A percentile compares a stretch with the other conserved stretches of the same genome.
Conservation (phyloP, 768 basidiomycete genomes). For the Sarcodon sp. region DNA sequence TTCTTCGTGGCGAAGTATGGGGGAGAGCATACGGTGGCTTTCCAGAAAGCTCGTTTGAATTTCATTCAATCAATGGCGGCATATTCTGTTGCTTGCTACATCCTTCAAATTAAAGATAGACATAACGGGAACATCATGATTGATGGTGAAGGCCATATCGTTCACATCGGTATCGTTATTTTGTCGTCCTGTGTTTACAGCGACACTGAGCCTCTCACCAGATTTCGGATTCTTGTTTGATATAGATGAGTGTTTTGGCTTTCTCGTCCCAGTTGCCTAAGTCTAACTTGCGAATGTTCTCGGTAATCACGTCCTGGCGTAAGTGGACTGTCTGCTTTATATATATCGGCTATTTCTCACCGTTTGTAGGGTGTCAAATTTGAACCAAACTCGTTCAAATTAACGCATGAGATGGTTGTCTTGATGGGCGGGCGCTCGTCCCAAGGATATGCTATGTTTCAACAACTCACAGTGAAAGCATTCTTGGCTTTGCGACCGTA, state of each 20-base stretch:
- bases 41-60: conserved; percentile 87
- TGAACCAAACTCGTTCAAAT: conserved; percentile 95
- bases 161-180: conserved; percentile 65
- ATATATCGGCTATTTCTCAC: not conserved
- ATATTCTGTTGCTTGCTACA: conserved; percentile 96
- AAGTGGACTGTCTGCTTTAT: conserved; percentile 12
- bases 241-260: conserved; percentile 72
- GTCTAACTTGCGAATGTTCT: conserved; percentile 16
- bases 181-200: conserved; percentile 12
- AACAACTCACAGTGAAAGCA: conserved; percentile 87
- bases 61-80: conserved; percentile 99
- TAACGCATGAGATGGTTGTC: conserved; percentile 97
- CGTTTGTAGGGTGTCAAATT: conserved; percentile 84
- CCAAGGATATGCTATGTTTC: conserved; percentile 90
- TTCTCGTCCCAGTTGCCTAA: conserved; percentile 3
- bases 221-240: conserved; percentile 96
- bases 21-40: conserved; percentile 75
- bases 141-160: conserved; percentile 92
- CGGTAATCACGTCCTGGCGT: conserved; percentile 56
- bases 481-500: conserved; percentile 96
- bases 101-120: conserved; percentile 95
- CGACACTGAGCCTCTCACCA: conserved; percentile 15
- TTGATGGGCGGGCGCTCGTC: conserved; percentile 94
- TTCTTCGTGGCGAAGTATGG: conserved; percentile 95
- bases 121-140: conserved; percentile 99